Percentiles rank a stretch among this genome's conserved stretches.
These are phyloP conservation scores for Cyclotella choctawhatcheeana DNA, from an alignment of 108 stramenopile genomes.

Conservation along the genomic window DNA sequence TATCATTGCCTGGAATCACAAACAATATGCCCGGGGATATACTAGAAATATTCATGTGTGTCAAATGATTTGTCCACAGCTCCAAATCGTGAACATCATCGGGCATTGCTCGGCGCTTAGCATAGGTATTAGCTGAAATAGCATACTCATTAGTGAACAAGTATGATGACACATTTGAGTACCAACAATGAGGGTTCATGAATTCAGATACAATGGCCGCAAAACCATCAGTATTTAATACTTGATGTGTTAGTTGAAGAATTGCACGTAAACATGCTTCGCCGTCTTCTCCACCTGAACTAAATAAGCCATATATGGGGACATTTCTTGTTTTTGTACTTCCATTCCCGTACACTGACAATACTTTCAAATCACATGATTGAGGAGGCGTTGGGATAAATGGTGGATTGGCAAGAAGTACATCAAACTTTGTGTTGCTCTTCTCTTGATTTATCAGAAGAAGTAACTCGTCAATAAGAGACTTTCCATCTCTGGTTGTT, in stretches of 20 bases:
- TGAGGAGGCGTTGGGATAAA: conserved; percentile 86
- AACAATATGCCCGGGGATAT: conserved; percentile 79
- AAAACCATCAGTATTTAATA: conserved; percentile 39
- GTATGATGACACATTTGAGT: too few species aligned
- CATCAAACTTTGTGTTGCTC: conserved; percentile 54
- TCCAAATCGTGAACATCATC: conserved; percentile 45
- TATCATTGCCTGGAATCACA: conserved; percentile 15
- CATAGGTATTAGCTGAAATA: conserved; percentile 52
- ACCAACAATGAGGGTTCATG: conserved; percentile 74
- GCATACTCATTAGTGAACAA: conserved; percentile 77
- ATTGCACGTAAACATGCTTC: conserved; percentile 67
- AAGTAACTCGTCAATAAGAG: conserved; percentile 13
- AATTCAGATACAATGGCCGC: conserved; percentile 83
- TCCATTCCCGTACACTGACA: conserved; percentile 19
- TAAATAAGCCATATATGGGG: conserved; percentile 71
- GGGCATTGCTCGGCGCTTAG: conserved; percentile 59
- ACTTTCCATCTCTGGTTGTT: not conserved
- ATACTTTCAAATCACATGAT: conserved; percentile 26
- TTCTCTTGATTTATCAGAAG: conserved; percentile 1
- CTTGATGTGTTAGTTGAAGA: conserved; percentile 49
- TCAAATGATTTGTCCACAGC: conserved; percentile 62
- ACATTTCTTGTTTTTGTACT: conserved; percentile 19
- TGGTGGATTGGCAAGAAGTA: conserved; percentile 87
- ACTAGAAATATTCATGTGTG: not conserved
- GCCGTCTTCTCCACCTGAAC: conserved; percentile 70